These are phyloP conservation scores for Colletotrichum abscissum DNA, from an alignment of 2,329 filamentous ascomycete genomes.

Conservation along the genomic window DNA sequence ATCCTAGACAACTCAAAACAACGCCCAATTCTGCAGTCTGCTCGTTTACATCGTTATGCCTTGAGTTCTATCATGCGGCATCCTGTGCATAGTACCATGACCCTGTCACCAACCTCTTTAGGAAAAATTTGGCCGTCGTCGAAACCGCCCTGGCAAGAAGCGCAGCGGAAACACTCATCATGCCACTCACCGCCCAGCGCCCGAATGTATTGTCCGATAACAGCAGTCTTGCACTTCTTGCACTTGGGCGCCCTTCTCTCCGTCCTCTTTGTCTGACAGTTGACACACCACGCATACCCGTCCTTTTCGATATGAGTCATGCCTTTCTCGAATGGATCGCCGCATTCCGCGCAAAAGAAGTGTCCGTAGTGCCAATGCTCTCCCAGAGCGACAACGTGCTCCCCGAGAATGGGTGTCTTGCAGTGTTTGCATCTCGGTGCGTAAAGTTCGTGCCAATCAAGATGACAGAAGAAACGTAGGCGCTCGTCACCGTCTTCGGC, in stretches of 20 bases:
- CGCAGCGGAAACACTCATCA: slow-evolving; percentile 88
- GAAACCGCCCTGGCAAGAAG: slow-evolving; percentile 68
- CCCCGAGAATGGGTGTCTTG: slow-evolving; percentile 94
- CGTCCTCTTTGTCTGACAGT: slow-evolving; percentile 91
- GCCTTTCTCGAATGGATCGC: slow-evolving; percentile 86
- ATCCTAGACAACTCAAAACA: neutral
- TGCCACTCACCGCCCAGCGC: slow-evolving; percentile 96
- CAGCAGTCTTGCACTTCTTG: slow-evolving; percentile 82
- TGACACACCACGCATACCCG: slow-evolving; percentile 96
- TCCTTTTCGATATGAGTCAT: slow-evolving; percentile 90
- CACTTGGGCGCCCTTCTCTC: slow-evolving; percentile 91
- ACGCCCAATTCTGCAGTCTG: neutral
- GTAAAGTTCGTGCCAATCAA: slow-evolving; percentile 98
- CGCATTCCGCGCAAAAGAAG: slow-evolving; percentile 99
- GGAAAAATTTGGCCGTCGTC: slow-evolving; percentile 75
- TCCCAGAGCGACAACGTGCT: slow-evolving; percentile 93
- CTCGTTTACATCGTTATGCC: slow-evolving; percentile 45
- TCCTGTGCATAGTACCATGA: slow-evolving; percentile 67
- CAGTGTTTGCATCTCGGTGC: slow-evolving; percentile 95
- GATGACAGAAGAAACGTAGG: slow-evolving; percentile 92
- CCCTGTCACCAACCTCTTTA: slow-evolving; percentile 49
- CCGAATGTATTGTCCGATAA: slow-evolving; percentile 89
- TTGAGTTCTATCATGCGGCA: slow-evolving; percentile 73
- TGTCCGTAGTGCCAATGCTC: slow-evolving; percentile 97
- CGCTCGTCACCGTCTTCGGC: slow-evolving; percentile 79